Percentiles rank a stretch among this genome's conserved stretches.
Evolutionary conservation across 148 eudicot species (phyloP).

Genomic region (Camellia sinensis): DNA sequence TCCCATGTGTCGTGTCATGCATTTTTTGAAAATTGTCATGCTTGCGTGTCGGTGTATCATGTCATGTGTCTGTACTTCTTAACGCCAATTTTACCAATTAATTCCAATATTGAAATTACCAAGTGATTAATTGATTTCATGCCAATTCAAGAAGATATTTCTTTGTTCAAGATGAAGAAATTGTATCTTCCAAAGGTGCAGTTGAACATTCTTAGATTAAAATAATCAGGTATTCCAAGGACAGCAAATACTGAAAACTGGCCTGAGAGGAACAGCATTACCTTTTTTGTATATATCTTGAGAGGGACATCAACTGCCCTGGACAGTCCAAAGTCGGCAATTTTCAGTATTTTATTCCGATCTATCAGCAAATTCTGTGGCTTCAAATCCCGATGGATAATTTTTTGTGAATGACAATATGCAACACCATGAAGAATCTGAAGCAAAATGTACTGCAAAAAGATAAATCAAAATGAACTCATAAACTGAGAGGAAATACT

Average conservation of each 20-base stretch:
- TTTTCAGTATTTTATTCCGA: not conserved
- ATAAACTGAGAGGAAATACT: not conserved
- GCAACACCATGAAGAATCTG: not conserved
- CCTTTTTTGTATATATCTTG: not conserved
- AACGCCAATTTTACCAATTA: too few relatives aligned
- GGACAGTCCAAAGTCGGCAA: slow-evolving; percentile 2
- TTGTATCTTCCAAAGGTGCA: not conserved
- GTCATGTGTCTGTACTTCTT: too few relatives aligned
- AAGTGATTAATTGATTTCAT: too few relatives aligned
- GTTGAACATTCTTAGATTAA: too few relatives aligned
- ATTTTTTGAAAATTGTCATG: too few relatives aligned
- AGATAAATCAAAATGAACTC: not conserved
- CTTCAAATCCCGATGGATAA: not conserved
- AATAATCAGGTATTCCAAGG: not conserved
- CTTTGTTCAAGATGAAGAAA: too few relatives aligned
- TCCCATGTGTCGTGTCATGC: too few relatives aligned
- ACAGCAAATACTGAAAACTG: too few relatives aligned
- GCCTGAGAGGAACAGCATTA: not conserved
- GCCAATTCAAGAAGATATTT: too few relatives aligned
- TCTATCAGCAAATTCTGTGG: not conserved
- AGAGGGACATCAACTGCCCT: not conserved
- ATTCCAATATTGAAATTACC: too few relatives aligned
- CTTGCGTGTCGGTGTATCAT: too few relatives aligned
- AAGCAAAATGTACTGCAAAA: not conserved
- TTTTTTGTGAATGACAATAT: not conserved